Conservation (phyloP, 2,329 filamentous ascomycete genomes). For the Xylaria sp. region DNA sequence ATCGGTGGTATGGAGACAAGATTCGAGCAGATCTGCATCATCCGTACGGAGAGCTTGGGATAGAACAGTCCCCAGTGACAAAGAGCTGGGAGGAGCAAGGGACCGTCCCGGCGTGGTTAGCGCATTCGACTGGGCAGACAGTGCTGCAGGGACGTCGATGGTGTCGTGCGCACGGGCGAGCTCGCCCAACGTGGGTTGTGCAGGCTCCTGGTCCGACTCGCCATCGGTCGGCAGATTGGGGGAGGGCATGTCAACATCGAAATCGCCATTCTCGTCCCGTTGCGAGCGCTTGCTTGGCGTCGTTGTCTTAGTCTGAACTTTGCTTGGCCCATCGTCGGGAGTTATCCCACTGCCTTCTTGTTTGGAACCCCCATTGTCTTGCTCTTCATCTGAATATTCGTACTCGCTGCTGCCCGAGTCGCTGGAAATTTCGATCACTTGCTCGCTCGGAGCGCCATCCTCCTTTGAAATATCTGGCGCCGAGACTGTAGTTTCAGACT, state of each 20-base stretch:
- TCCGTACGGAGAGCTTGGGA: constrained; percentile 91
- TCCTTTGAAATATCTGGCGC: constrained; percentile 44
- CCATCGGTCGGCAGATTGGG: constrained; percentile 35
- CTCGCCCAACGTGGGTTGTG: constrained; percentile 80
- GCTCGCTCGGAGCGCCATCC: constrained; percentile 37
- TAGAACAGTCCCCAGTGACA: constrained; percentile 89
- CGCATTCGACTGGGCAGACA: constrained; percentile 47
- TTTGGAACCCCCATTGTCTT: constrained; percentile 28
- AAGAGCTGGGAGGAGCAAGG: constrained; percentile 67
- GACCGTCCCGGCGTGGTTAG: constrained; percentile 48
- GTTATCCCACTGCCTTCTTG: constrained; percentile 14
- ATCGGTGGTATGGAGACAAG: constrained; percentile 83
- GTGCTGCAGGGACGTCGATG: constrained; percentile 73
- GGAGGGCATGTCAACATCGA: constrained; percentile 36
- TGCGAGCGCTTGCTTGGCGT: constrained; percentile 25
- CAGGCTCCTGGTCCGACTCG: constrained; percentile 51
- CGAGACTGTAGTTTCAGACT: constrained; percentile 59
- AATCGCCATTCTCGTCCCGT: constrained; percentile 32
- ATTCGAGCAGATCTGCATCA: constrained; percentile 86
- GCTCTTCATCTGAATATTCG: constrained; percentile 49
- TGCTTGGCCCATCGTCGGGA: constrained; percentile 5
- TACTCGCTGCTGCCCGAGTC: constrained; percentile 53
- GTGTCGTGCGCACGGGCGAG: constrained; percentile 73
- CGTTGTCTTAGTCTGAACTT: constrained; percentile 12
- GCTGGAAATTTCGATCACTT: constrained; percentile 61